Evolutionary conservation across 2,329 filamentous ascomycete genomes (phyloP), one percentile per base, ranked within the genome.

Genomic region (Leptographium galeiforme): DNA sequence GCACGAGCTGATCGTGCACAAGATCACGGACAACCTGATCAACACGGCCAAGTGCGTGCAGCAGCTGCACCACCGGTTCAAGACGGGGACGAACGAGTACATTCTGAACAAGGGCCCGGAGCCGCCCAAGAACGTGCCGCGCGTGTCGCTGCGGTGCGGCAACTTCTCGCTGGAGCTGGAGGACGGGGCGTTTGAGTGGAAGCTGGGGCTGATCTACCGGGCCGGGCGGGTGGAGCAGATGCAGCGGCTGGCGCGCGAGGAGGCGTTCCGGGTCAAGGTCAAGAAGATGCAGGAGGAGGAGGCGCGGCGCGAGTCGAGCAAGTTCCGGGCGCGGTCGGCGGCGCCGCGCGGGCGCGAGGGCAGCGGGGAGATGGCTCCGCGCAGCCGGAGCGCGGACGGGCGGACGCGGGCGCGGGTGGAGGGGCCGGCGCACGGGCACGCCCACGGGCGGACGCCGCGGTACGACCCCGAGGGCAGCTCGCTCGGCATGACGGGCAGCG

Each of bases 131-230:
- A 74, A 80, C 47, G 82, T 98, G 0, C 93, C 93, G 1, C 91
- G 87, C 63, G 73, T 98, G 25, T 91, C 89, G 0, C 60, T 98
- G 11, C 81, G 89, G 51, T 85, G 85, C 53, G 86, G 87, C 61
- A 87, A 86, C 6, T 74, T 98, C 30, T 70, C 95, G 2, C 91
- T 98, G 55, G 91, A 97, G 63, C 75, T 98, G 39, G 93, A 98
- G 68, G 93, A 98, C 65, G 91, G 93, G 50, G 85, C 88, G 0
- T 98, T 98, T 62, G 93, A 98, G 66, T 98, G 90, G 87, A 97
- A 96, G 65, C 73, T 98, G 11, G 89, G 90, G 16, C 83, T 89
- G 63, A 98, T 98, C 51, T 98, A 97, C 66, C 83, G 91, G 36
- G 81, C 88, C 47, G 93, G 94, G 0, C 76, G 91, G 19, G 73